Evolutionary conservation across 257 asterid genomes (phyloP).

Genomic region (Petrea volubilis): DNA sequence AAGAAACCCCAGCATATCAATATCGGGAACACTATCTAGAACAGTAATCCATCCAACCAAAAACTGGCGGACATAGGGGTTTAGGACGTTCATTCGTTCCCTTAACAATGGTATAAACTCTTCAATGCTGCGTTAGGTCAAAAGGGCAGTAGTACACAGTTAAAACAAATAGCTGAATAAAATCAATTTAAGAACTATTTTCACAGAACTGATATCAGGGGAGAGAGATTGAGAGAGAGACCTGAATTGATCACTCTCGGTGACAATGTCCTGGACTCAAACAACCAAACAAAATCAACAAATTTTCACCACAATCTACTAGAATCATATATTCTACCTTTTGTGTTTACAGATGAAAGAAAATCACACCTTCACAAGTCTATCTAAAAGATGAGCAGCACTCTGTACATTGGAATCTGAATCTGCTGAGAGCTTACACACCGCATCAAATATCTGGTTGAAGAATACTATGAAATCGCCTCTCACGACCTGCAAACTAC

Average conservation of each 20-base stretch:
- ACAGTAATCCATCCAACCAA: slow-evolving; percentile 99
- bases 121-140: slow-evolving; percentile 75
- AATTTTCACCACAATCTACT: slow-evolving; percentile 6
- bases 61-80: slow-evolving; percentile 97
- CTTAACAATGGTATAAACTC: slow-evolving; percentile 97
- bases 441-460: slow-evolving; percentile 93
- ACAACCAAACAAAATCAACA: slow-evolving; percentile 21
- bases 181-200: slow-evolving; percentile 17
- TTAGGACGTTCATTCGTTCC: slow-evolving; percentile 96
- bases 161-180: slow-evolving; percentile 18
- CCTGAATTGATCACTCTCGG: slow-evolving; percentile 99
- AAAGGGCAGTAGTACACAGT: slow-evolving; percentile 17
- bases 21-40: slow-evolving; percentile 98
- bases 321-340: not conserved
- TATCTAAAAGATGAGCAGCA: slow-evolving; percentile 99
- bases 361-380: slow-evolving; percentile 84
- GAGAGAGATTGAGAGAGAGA: slow-evolving; percentile 30
- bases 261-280: slow-evolving; percentile 88
- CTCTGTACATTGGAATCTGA: slow-evolving; percentile 97
- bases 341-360: not conserved
- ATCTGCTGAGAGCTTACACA: slow-evolving; percentile 99
- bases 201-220: slow-evolving; percentile 13
- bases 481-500: slow-evolving; percentile 84
- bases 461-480: slow-evolving; percentile 98
- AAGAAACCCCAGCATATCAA: slow-evolving; percentile 98